Evolutionary conservation across 257 asterid genomes (phyloP), one percentile per base, ranked within the genome.

Genomic region (Prunella vulgaris): DNA sequence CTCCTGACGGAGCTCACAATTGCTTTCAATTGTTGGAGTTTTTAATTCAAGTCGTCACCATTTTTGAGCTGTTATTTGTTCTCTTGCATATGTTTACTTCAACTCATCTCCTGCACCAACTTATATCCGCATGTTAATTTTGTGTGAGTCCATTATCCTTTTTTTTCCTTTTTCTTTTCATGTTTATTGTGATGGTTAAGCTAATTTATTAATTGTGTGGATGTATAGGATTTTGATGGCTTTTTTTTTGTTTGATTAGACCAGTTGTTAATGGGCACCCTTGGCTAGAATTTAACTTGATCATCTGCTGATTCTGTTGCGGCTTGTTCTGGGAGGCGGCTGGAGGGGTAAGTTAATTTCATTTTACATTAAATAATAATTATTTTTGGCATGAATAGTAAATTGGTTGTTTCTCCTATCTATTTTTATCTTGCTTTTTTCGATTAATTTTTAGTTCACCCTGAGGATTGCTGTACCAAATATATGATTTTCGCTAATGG

Each of bases 201-300:
- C 52, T 35, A 64, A 64, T 56, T 46, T 51, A 17, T 49, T 60
- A 40, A 61, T 20, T 33, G 10, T 33, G 10, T 61, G 67, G 58
- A 61, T 30, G 57, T 20, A 25, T 35, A 46, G 13, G 62, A 27
- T 62, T 60, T 37, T 53, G 68, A 42, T 62, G 10, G 70, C 25
- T 68, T 38, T 53, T 68, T 42, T 54, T 18, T 58, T 79, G 67
- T 38, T 54, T 60, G 38, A 57, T 58, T 52, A 60, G 77, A 71
- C 35, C 80, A 75, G 70, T 35, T 69, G 76, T 62, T 78, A 22
- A 71, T 70, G 79, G 72, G 72, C 74, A 15, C 59, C 15, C 72
- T 49, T 64, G 59, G 42, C 60, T 69, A 22, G 74, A 66, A 30
- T 33, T 69, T 68, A 49, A 21, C 22, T 69, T 65, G 71, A 58